A percentile compares a stretch with the other conserved stretches of the same genome.
Evolutionary conservation across 177 flowering plant genomes (phyloP).

Genomic region (Vitis hybrid): DNA sequence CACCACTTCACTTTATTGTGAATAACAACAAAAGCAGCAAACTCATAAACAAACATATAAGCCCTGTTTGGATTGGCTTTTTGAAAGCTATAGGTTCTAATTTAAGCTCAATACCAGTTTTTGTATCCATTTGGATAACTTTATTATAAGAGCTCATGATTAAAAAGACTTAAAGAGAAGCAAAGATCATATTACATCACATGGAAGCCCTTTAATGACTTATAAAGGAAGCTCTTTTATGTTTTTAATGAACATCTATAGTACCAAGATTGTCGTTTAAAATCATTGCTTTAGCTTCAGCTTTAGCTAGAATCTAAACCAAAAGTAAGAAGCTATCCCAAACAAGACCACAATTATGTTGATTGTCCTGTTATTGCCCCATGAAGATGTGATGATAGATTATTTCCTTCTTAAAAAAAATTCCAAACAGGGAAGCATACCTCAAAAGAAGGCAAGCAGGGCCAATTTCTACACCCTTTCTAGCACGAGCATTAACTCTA

Average conservation of each 20-base stretch:
- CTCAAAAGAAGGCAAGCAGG: conserved; percentile 67
- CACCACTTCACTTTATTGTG: too few species aligned
- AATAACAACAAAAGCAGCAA: conserved; percentile 12
- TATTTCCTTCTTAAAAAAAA: not conserved
- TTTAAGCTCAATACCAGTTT: too few species aligned
- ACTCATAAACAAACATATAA: not conserved
- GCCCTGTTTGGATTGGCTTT: too few species aligned
- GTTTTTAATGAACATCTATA: not conserved
- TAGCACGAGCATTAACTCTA: conserved; percentile 84
- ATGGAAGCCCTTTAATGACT: too few species aligned
- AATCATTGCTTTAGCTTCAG: not conserved
- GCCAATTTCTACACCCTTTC: conserved; percentile 74
- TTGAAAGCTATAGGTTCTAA: too few species aligned
- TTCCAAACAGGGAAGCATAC: conserved; percentile 24
- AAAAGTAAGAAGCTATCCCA: not conserved
- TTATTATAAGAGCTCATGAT: too few species aligned
- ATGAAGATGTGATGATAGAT: not conserved
- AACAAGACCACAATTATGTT: not conserved
- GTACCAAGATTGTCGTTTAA: not conserved
- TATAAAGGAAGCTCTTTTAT: too few species aligned
- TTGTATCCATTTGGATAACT: too few species aligned
- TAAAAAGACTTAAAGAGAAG: too few species aligned
- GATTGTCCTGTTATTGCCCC: not conserved
- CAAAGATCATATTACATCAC: too few species aligned
- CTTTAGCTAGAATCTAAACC: not conserved